Conservation (phyloP, 495 filamentous ascomycete species). For the Rusavskia elegans region DNA sequence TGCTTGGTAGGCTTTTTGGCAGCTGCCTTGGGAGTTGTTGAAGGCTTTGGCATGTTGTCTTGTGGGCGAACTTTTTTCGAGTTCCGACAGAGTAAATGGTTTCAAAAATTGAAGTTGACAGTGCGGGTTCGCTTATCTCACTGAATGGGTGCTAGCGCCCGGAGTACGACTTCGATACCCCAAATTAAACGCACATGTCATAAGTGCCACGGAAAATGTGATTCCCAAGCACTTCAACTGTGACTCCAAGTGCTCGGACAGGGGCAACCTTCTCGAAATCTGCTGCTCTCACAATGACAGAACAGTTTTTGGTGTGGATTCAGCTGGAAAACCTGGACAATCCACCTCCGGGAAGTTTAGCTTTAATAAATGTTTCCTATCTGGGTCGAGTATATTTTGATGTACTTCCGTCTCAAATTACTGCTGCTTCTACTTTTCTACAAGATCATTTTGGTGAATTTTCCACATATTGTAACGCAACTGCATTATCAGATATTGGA, state of each 20-base stretch:
- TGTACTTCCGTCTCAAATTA: constrained; percentile 37
- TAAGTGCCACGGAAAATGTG: too few species aligned
- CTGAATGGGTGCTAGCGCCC: neutral
- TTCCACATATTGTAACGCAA: constrained; percentile 61
- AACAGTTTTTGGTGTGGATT: constrained; percentile 31
- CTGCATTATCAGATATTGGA: constrained; percentile 44
- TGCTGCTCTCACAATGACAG: constrained; percentile 22
- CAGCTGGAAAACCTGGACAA: constrained; percentile 21
- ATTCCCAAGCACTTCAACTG: too few species aligned
- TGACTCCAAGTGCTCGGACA: too few species aligned
- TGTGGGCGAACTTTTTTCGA: neutral
- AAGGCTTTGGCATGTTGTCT: constrained; percentile 3
- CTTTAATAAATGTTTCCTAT: constrained; percentile 56
- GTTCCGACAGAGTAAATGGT: neutral
- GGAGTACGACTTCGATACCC: neutral
- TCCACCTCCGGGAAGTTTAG: constrained; percentile 33
- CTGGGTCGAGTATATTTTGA: constrained; percentile 62
- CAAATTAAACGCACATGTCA: too few species aligned
- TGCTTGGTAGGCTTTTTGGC: constrained; percentile 9
- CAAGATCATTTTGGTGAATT: constrained; percentile 48
- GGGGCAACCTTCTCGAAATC: too few species aligned
- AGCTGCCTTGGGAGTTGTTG: constrained; percentile 6
- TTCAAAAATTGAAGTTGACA: neutral
- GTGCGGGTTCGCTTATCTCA: neutral
- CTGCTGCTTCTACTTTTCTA: constrained; percentile 50